These are phyloP conservation scores for Dryas drummondii DNA, from an alignment of 306 rosid species.

Conservation along the genomic window DNA sequence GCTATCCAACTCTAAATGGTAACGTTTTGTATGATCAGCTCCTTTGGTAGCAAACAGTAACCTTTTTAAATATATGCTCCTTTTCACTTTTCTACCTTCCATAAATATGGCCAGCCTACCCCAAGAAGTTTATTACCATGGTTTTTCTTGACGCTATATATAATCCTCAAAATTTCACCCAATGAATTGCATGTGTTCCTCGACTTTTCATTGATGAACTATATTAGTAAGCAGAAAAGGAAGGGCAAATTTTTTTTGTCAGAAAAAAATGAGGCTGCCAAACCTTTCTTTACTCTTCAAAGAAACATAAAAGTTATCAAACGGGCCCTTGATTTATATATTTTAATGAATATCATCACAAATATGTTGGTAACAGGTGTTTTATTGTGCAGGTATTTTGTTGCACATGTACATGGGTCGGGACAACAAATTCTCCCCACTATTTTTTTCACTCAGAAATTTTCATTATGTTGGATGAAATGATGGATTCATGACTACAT, in stretches of 20 bases:
- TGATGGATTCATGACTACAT: constrained; percentile 43
- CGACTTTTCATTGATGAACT: neutral
- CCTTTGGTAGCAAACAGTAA: neutral
- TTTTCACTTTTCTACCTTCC: neutral
- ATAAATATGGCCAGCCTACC: neutral
- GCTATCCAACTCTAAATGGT: neutral
- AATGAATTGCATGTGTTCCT: neutral
- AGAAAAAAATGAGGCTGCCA: neutral
- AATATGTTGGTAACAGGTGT: constrained; percentile 14
- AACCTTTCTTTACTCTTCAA: neutral
- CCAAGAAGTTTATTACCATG: too few relatives aligned
- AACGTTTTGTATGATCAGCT: neutral
- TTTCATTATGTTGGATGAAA: constrained; percentile 31
- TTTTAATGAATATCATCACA: neutral
- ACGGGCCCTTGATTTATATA: neutral
- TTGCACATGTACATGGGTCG: constrained; percentile 47
- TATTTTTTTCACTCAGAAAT: constrained; percentile 37
- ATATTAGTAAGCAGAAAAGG: neutral
- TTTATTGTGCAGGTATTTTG: constrained; percentile 54
- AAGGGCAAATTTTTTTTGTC: neutral
- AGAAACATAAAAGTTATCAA: too few relatives aligned
- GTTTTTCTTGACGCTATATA: neutral
- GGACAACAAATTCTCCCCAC: constrained; percentile 40
- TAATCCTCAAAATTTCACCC: neutral
- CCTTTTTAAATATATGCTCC: neutral